phyloP scores from a whole-genome alignment of 176 grass and related monocot genomes.

The Zoysia japonica region DNA sequence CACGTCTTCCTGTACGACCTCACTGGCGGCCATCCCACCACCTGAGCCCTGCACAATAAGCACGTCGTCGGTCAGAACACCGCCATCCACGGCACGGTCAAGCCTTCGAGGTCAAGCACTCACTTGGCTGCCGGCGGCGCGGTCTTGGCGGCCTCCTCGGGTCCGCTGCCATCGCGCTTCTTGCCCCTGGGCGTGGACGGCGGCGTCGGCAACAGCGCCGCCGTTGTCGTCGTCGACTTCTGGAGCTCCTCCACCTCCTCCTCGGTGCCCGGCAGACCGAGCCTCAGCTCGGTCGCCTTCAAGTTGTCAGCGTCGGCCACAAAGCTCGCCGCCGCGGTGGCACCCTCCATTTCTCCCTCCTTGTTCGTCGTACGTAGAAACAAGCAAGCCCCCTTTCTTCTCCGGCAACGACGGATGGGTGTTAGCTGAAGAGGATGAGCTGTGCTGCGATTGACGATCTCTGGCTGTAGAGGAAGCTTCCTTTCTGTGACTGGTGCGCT shows the following conservation, averaged over 20 bases:
- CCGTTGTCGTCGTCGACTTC: neutral
- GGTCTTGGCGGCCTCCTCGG: neutral
- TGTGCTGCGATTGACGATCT: no score
- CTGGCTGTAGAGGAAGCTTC: neutral
- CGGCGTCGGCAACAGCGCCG: neutral
- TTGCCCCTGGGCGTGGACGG: slow-evolving; percentile 32
- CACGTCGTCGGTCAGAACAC: neutral
- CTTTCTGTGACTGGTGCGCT: slow-evolving; percentile 6
- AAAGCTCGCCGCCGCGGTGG: slow-evolving; percentile 20
- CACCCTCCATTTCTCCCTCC: slow-evolving; percentile 50
- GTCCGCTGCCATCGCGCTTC: slow-evolving; percentile 49
- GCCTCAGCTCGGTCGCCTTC: slow-evolving; percentile 88
- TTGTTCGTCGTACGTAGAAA: no score
- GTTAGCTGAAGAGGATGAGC: neutral
- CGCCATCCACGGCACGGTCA: neutral
- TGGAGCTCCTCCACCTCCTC: slow-evolving; percentile 20
- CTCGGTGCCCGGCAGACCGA: slow-evolving; percentile 71
- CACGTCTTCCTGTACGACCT: slow-evolving; percentile 88
- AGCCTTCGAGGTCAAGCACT: neutral
- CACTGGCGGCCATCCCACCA: slow-evolving; percentile 91
- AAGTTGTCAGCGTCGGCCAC: slow-evolving; percentile 54
- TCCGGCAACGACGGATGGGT: neutral
- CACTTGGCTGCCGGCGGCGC: slow-evolving; percentile 49
- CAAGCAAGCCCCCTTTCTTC: no score
- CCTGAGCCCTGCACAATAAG: slow-evolving; percentile 58